phyloP scores from a whole-genome alignment of 2,329 filamentous ascomycete genomes.

The Simplicillium aogashimaense region DNA sequence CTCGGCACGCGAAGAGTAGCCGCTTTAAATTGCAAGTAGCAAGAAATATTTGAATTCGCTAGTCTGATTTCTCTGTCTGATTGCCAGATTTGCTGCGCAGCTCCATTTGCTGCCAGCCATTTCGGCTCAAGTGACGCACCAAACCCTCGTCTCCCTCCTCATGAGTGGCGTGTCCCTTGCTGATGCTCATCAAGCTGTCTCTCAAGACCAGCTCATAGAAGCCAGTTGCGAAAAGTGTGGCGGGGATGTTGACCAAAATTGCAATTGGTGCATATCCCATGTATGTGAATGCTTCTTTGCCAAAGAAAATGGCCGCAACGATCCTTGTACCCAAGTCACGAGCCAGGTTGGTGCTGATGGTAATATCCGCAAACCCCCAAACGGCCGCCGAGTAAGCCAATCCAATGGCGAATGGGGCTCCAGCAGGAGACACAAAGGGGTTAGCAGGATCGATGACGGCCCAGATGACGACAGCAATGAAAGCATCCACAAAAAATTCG shows the following conservation, averaged over 20 bases:
- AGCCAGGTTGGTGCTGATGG: conserved; percentile 46
- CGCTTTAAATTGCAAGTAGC: neutral
- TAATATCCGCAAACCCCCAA: conserved; percentile 46
- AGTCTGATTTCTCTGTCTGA: neutral
- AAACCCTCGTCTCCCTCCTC: conserved; percentile 10
- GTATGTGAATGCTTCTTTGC: conserved; percentile 14
- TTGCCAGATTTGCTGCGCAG: neutral
- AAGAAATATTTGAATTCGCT: too few relatives aligned
- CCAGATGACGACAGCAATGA: conserved; percentile 49
- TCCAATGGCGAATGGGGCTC: conserved; percentile 44
- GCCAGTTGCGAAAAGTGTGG: conserved; percentile 41
- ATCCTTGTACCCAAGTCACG: conserved; percentile 49
- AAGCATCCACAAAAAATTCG: conserved; percentile 48
- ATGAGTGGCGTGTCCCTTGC: conserved; percentile 30
- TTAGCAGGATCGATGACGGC: conserved; percentile 47
- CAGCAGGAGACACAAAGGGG: conserved; percentile 38
- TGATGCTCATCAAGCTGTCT: conserved; percentile 41
- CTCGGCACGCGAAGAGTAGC: too few relatives aligned
- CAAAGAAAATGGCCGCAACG: conserved; percentile 45
- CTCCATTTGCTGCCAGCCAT: neutral
- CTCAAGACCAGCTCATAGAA: conserved; percentile 46
- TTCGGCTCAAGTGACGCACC: conserved; percentile 9
- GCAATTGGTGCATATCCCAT: conserved; percentile 38
- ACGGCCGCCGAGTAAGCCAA: conserved; percentile 42
- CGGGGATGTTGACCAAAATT: conserved; percentile 46